These are phyloP conservation scores for Podospora comata DNA, from an alignment of 495 filamentous ascomycete genomes.

Conservation along the genomic window DNA sequence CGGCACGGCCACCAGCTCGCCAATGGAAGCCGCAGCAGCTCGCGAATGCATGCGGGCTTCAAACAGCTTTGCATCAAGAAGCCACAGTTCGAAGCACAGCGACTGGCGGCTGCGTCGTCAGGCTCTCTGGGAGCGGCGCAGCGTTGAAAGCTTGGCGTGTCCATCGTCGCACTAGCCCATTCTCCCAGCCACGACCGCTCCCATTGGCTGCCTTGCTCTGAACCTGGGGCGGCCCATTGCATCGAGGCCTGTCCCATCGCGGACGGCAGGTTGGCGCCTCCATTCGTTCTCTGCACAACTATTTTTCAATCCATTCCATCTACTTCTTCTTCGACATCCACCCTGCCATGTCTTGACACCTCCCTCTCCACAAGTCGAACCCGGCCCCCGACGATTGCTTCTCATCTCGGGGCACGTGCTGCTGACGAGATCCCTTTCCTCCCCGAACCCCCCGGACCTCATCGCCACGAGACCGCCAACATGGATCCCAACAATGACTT, in stretches of 20 bases:
- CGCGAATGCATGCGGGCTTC: background rate
- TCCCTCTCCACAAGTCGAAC: background rate
- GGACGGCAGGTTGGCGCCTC: too few relatives aligned
- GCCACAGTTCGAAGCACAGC: background rate
- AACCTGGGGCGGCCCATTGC: background rate
- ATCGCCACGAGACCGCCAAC: background rate
- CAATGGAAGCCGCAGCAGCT: background rate
- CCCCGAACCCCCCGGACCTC: background rate
- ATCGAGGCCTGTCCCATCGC: too few relatives aligned
- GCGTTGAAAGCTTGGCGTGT: background rate
- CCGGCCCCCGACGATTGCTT: background rate
- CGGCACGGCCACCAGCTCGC: too few relatives aligned
- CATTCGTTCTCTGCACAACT: too few relatives aligned
- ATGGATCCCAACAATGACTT: slow-evolving; percentile 9
- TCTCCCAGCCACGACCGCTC: background rate
- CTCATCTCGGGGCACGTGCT: background rate
- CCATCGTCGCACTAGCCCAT: background rate
- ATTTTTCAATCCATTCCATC: background rate
- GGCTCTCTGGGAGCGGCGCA: background rate
- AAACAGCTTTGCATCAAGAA: background rate
- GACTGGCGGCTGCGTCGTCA: background rate
- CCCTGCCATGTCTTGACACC: background rate
- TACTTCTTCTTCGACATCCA: background rate
- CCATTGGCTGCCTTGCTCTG: slow-evolving; percentile 20
- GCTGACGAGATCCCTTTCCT: background rate